Percentiles rank a stretch among this genome's conserved stretches.
These are phyloP conservation scores for Thyridium curvatum DNA, from an alignment of 2,329 filamentous ascomycete species.

Conservation along the genomic window DNA sequence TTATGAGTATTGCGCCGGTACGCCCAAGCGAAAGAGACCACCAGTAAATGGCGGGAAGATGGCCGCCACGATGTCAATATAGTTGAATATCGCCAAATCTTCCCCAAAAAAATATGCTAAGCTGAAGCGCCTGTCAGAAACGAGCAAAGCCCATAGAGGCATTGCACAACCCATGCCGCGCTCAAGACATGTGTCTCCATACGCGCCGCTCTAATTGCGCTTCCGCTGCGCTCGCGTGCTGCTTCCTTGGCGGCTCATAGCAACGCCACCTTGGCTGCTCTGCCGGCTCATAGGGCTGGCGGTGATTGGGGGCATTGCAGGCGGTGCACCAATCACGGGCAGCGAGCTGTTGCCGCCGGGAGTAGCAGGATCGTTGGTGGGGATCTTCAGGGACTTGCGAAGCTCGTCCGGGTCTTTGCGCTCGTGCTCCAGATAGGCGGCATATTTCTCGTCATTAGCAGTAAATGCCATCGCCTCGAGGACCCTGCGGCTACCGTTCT, in stretches of 20 bases:
- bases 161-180: too few species aligned
- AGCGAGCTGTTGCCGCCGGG: conserved; percentile 10
- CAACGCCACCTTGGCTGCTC: conserved; percentile 47
- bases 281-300: conserved; percentile 49
- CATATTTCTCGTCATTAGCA: conserved; percentile 39
- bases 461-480: conserved; percentile 48
- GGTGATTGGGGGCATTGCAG: conserved; percentile 19
- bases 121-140: too few species aligned
- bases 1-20: too few species aligned
- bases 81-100: too few species aligned
- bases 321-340: conserved; percentile 2
- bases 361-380: conserved; percentile 32
- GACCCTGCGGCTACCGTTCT: conserved; percentile 46
- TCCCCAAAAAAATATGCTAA: too few species aligned
- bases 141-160: too few species aligned
- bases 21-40: too few species aligned
- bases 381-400: conserved; percentile 43
- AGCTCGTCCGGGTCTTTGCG: conserved; percentile 42
- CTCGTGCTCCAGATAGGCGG: conserved; percentile 39
- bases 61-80: too few species aligned
- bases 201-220: conserved; percentile 7
- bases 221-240: conserved; percentile 20
- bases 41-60: too few species aligned
- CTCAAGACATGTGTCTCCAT: too few species aligned
- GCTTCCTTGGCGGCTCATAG: conserved; percentile 51